Evolutionary conservation across 805 yeast genomes (phyloP).

Genomic region (Candida andamanensis): DNA sequence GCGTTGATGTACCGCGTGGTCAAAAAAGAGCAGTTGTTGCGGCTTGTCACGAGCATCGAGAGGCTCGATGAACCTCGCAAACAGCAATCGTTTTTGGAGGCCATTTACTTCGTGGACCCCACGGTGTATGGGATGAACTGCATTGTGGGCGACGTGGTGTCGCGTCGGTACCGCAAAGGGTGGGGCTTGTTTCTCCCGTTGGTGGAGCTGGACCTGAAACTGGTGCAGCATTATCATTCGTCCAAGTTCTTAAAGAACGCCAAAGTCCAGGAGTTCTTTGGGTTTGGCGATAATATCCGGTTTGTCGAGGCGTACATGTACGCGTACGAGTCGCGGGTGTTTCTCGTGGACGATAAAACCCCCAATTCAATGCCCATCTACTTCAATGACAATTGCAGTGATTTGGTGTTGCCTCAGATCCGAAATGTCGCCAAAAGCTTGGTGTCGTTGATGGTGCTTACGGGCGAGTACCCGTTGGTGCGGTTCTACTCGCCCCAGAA

Average conservation of each 20-base stretch:
- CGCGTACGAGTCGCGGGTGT: slow-evolving; percentile 69
- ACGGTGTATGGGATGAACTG: slow-evolving; percentile 66
- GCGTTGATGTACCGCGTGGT: slow-evolving; percentile 44
- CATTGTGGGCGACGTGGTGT: slow-evolving; percentile 65
- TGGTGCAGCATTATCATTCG: slow-evolving; percentile 12
- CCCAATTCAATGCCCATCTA: slow-evolving; percentile 64
- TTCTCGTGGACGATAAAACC: slow-evolving; percentile 52
- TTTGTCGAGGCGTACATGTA: slow-evolving; percentile 36
- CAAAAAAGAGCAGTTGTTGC: slow-evolving; percentile 42
- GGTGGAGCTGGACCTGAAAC: slow-evolving; percentile 12
- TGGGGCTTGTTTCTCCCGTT: slow-evolving; percentile 69
- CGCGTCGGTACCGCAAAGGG: slow-evolving; percentile 71
- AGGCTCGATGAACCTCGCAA: slow-evolving; percentile 56
- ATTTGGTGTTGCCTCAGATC: slow-evolving; percentile 55
- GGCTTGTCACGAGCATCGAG: slow-evolving; percentile 60
- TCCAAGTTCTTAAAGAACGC: slow-evolving; percentile 25
- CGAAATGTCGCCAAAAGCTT: slow-evolving; percentile 57
- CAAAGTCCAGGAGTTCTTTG: slow-evolving; percentile 26
- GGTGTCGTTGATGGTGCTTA: slow-evolving; percentile 65
- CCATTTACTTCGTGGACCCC: slow-evolving; percentile 75
- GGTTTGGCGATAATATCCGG: slow-evolving; percentile 22
- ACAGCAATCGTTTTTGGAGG: slow-evolving; percentile 64
- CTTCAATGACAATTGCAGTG: slow-evolving; percentile 60
- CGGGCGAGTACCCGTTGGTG: slow-evolving; percentile 86
- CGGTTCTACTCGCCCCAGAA: slow-evolving; percentile 60